Percentiles rank a stretch among this genome's conserved stretches.
phyloP scores from a whole-genome alignment of 1,284 basidiomycete genomes.

The Farysia itapuensis region DNA sequence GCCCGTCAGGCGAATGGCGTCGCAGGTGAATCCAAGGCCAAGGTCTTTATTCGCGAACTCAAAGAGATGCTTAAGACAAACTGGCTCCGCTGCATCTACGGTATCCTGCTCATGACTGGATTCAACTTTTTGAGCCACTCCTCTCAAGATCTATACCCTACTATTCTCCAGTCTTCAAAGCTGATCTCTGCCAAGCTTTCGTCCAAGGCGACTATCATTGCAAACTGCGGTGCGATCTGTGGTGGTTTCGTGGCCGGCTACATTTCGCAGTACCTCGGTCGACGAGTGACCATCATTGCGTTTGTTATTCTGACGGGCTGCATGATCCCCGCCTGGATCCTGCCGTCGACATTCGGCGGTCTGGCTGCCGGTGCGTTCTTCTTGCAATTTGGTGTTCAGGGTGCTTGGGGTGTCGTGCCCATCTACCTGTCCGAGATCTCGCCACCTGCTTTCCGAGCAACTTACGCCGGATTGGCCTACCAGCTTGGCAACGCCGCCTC shows the following conservation, averaged over 20 bases:
- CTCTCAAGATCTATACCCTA: constrained; percentile 54
- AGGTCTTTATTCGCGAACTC: constrained; percentile 72
- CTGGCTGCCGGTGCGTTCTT: constrained; percentile 64
- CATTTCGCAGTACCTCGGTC: constrained; percentile 79
- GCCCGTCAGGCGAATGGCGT: constrained; percentile 53
- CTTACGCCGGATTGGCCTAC: constrained; percentile 88
- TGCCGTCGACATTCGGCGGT: constrained; percentile 59
- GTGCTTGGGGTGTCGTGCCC: constrained; percentile 69
- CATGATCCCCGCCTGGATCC: constrained; percentile 59
- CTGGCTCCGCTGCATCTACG: constrained; percentile 84
- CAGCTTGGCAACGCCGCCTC: constrained; percentile 77
- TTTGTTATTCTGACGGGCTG: constrained; percentile 57
- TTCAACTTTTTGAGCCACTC: constrained; percentile 82
- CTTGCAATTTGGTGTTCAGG: constrained; percentile 59
- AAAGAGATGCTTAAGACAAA: constrained; percentile 76
- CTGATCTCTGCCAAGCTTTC: constrained; percentile 64
- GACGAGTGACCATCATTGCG: constrained; percentile 80
- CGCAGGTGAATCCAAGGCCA: constrained; percentile 61
- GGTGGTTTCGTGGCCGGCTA: constrained; percentile 80
- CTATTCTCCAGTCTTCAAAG: constrained; percentile 50
- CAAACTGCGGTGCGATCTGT: constrained; percentile 74
- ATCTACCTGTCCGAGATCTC: constrained; percentile 87
- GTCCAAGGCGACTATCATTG: constrained; percentile 85
- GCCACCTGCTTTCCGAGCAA: constrained; percentile 87
- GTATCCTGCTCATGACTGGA: constrained; percentile 64